Base-by-base conservation (phyloP, 2,329 filamentous ascomycete species). In the Aspergillus brunneoviolaceus region DNA sequence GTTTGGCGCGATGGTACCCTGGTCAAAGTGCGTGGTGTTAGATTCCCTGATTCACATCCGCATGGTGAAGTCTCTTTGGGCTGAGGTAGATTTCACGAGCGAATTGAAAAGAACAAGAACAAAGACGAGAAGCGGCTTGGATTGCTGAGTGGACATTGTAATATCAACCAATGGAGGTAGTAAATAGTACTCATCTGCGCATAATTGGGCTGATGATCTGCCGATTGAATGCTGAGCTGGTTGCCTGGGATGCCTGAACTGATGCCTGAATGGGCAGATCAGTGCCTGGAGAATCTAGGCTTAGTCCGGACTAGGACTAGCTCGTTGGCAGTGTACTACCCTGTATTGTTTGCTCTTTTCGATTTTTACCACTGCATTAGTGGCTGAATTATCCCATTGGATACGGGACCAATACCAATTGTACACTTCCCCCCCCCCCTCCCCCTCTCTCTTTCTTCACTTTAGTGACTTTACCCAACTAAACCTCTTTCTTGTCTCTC, bases 1-100 rank as follows among this genome's bases (percentile, higher is more conserved):
- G 57, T 63, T 61, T 66, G 63, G 56, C 51, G 49, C 56, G 39
- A 12, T 56, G 23, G 29, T 64, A 55, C 42, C 62, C 29, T 62
- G 62, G 66, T 66, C 61, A 66, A 65, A 70, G 70, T 71, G 62
- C 65, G 63, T 60, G 67, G 58, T 68, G 64, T 64, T 70, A 64
- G 27, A 29, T 9, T 29, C 2, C 27, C 27, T 29, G 27, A 29
- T 29, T 29, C 27, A 29, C 27, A 9, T 29, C 27, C 27, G 27
- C 27, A 29, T 29, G 27, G 27, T 29, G 7, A 9, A 29, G 2
- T 29, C 9, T 16, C 33, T 35, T 16, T 35, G 14, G 33, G 4
- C 5, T 35, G 33, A 16, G 33, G 33, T 5, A 35, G 14, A 12
- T 6, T 16, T 12, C 10, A 35, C 12, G 0, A 29, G 27, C 27